A percentile compares a stretch with the other conserved stretches of the same genome.
Evolutionary conservation across 768 basidiomycete genomes (phyloP).

Genomic region (Heimioporus sp.): DNA sequence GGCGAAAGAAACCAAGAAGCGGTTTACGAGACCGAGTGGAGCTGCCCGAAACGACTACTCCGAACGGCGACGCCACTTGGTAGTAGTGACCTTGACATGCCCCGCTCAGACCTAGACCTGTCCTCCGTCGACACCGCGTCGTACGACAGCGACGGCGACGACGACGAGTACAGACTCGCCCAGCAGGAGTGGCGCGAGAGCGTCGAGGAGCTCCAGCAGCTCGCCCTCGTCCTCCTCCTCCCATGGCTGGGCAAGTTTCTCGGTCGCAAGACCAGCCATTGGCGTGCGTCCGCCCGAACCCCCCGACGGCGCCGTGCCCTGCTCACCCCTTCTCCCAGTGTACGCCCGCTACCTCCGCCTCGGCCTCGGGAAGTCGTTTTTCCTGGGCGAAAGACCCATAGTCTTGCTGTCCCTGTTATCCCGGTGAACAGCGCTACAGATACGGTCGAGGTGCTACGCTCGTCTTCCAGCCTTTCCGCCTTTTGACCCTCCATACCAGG

Average conservation of each 20-base stretch:
- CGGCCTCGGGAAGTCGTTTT: conserved; percentile 63
- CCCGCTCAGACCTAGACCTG: conserved; percentile 43
- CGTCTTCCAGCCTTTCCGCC: conserved; percentile 33
- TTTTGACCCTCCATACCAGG: conserved; percentile 51
- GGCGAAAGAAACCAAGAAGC: conserved; percentile 12
- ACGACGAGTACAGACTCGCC: conserved; percentile 72
- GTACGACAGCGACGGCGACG: conserved; percentile 58
- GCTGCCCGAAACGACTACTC: conserved; percentile 10
- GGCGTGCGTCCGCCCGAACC: conserved; percentile 53
- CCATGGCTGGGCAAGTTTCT: conserved; percentile 89
- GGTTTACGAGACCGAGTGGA: conserved; percentile 11
- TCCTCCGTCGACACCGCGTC: conserved; percentile 56
- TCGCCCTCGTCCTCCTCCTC: conserved; percentile 75
- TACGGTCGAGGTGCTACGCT: conserved; percentile 28
- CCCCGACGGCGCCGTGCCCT: background rate
- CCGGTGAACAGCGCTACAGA: conserved; percentile 20
- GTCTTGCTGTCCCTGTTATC: conserved; percentile 13
- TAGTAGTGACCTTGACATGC: conserved; percentile 44
- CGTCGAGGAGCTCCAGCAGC: conserved; percentile 76
- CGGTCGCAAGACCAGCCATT: conserved; percentile 82
- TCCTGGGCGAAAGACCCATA: conserved; percentile 40
- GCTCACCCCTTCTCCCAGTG: conserved; percentile 39
- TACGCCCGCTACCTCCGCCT: conserved; percentile 69
- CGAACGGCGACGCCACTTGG: conserved; percentile 16
- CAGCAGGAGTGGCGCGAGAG: conserved; percentile 96